Evolutionary conservation across 345 rosid species (phyloP).

Genomic region (Salix koriyanagi): DNA sequence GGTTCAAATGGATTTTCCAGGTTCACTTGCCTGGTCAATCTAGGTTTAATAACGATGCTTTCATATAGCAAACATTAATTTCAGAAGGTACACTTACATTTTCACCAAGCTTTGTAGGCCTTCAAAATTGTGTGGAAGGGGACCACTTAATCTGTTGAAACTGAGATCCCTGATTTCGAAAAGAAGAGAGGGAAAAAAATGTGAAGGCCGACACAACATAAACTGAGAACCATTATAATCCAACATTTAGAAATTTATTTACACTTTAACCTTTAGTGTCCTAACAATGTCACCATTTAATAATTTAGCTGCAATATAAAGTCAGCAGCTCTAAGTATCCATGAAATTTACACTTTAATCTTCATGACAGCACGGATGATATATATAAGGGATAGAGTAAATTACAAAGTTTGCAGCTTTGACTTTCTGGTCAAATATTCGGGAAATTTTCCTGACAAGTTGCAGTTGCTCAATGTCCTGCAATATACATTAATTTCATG

Average conservation of each 20-base stretch:
- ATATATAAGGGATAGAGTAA: background rate
- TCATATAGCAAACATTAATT: background rate
- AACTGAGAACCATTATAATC: no score
- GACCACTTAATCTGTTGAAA: constrained; percentile 11
- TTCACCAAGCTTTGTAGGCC: background rate
- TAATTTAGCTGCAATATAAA: background rate
- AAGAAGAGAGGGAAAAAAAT: no score
- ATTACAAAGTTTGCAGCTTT: constrained; percentile 6
- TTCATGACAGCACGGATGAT: no score
- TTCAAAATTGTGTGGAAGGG: background rate
- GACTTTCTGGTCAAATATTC: background rate
- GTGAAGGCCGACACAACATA: no score
- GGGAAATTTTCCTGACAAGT: constrained; percentile 12
- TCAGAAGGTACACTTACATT: constrained; percentile 4
- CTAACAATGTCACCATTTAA: no score
- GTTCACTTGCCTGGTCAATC: no score
- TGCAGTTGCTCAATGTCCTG: constrained; percentile 16
- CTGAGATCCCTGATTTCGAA: background rate
- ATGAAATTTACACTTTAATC: background rate
- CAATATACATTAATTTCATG: background rate
- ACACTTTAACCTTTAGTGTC: no score
- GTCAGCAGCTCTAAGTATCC: background rate
- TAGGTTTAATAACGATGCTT: no score
- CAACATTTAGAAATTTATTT: no score
- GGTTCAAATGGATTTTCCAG: no score